Percentiles rank a stretch among this genome's conserved stretches.
Conservation (phyloP, 257 asterid species). For the Craterostigma plantagineum region DNA sequence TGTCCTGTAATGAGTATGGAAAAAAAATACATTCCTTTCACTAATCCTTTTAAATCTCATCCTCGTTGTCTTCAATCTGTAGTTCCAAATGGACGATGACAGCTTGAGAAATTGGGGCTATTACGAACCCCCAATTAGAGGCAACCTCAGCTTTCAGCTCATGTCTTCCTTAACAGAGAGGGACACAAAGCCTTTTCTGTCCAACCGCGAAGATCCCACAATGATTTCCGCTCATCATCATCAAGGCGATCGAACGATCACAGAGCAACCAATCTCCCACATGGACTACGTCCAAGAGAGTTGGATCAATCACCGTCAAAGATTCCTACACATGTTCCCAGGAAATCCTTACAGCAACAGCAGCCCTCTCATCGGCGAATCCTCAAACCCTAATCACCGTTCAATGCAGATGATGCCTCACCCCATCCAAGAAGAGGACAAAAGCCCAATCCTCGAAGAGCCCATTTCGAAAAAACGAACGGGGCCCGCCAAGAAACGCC, state of each 20-base stretch:
- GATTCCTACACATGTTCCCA: slow-evolving; percentile 56
- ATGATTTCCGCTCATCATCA: slow-evolving; percentile 42
- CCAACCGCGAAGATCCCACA: slow-evolving; percentile 39
- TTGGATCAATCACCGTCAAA: slow-evolving; percentile 77
- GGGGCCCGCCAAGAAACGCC: slow-evolving; percentile 45
- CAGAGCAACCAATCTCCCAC: slow-evolving; percentile 46
- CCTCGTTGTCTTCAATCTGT: slow-evolving; percentile 16
- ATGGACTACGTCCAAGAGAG: slow-evolving; percentile 68
- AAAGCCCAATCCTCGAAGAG: slow-evolving; percentile 27
- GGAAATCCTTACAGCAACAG: slow-evolving; percentile 26
- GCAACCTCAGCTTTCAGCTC: slow-evolving; percentile 71
- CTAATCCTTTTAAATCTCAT: slow-evolving; percentile 11
- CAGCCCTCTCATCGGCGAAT: slow-evolving; percentile 31
- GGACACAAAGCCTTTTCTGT: slow-evolving; percentile 52
- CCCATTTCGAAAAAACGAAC: slow-evolving; percentile 28
- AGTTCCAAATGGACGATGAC: slow-evolving; percentile 68
- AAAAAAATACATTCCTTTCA: slow-evolving; percentile 1
- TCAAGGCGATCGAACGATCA: slow-evolving; percentile 38
- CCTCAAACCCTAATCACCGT: slow-evolving; percentile 43
- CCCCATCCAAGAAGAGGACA: slow-evolving; percentile 26
- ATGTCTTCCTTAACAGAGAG: slow-evolving; percentile 61
- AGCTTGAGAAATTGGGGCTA: slow-evolving; percentile 92
- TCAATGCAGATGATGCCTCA: slow-evolving; percentile 58
- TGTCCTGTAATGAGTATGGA: neutral
- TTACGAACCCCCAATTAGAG: slow-evolving; percentile 58